Base-by-base conservation (phyloP, 2,329 filamentous ascomycete genomes). In the Colletotrichum sp. region DNA sequence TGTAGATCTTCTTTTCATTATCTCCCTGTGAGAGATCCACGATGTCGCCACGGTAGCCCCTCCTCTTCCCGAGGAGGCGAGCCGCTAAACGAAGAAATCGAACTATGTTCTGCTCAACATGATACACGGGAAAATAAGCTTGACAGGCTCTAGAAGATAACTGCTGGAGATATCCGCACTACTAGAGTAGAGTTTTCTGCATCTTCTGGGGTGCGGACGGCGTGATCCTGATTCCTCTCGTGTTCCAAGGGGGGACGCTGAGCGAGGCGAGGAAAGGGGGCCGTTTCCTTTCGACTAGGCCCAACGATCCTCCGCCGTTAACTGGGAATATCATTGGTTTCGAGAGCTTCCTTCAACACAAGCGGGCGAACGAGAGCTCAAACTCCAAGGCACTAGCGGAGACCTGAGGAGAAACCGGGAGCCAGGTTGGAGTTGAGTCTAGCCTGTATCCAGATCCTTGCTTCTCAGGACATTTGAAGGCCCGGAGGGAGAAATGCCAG, bases 111-210 rank as follows among this genome's bases (percentile, higher is more conserved):
- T 26, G 70, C 63, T 72, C 28, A 72, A 72, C 28, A 28, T 72
- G 70, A 72, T 60, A 72, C 62, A 60, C 32, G 63, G 62, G 62
- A 60, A 67, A 67, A 67, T 67, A 72, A 67, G 70, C 70, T 72
- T 72, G 70, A 65, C 63, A 55, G 52, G 70, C 49, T 59, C 18
- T 60, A n/a, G 34, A 66, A 49, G 62, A 57, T 71, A 57, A 65
- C 44, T n/a, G 16, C 49, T 57, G 7, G 15, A 57, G 18, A 65
- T 30, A n/a, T 62, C 15, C 32, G 30, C 24, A 30, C 24, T 59
- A 59, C 21, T 59, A 59, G 55, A 57, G 59, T 67, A 72, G 32
- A 72, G 63, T 72, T 72, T 67, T 57, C 59, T 49, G 62, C 49
- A 72, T 8, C 44, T 66, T 63, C 52, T 34, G 32, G 36, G 26